phyloP scores from a whole-genome alignment of 208 protist species.

The Trypanosoma avium region DNA sequence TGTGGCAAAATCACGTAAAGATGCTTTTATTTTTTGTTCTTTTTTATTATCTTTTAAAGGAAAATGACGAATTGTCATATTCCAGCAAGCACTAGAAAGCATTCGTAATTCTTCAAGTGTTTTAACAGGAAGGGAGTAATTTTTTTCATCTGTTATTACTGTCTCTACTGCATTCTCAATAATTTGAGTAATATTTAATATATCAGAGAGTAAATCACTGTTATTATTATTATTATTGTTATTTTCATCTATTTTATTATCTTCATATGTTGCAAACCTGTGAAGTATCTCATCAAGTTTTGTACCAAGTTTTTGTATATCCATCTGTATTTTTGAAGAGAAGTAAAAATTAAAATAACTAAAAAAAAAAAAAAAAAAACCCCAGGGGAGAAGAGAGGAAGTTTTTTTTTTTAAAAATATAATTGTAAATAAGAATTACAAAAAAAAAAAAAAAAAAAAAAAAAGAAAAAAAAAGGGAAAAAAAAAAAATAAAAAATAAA shows the following conservation, averaged over 20 bases:
- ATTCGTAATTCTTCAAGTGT: constrained; percentile 39
- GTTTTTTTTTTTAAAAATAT: not conserved
- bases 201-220: constrained; percentile 13
- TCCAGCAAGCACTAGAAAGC: constrained; percentile 54
- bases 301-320: constrained; percentile 8
- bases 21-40: constrained; percentile 23
- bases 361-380: too few relatives aligned
- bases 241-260: constrained; percentile 4
- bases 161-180: not conserved
- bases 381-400: too few relatives aligned
- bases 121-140: constrained; percentile 37
- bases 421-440: not conserved
- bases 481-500: not conserved
- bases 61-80: constrained; percentile 34
- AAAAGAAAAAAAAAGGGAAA: not conserved
- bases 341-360: too few relatives aligned
- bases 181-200: constrained; percentile 1
- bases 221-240: not conserved
- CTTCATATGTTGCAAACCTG: constrained; percentile 14
- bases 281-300: constrained; percentile 29
- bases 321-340: not conserved
- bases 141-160: not conserved
- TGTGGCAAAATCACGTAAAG: constrained; percentile 38
- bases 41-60: constrained; percentile 3
- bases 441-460: constrained; percentile 9